Evolutionary conservation across 1,284 basidiomycete genomes (phyloP).

Genomic region (Moniliella sp.): DNA sequence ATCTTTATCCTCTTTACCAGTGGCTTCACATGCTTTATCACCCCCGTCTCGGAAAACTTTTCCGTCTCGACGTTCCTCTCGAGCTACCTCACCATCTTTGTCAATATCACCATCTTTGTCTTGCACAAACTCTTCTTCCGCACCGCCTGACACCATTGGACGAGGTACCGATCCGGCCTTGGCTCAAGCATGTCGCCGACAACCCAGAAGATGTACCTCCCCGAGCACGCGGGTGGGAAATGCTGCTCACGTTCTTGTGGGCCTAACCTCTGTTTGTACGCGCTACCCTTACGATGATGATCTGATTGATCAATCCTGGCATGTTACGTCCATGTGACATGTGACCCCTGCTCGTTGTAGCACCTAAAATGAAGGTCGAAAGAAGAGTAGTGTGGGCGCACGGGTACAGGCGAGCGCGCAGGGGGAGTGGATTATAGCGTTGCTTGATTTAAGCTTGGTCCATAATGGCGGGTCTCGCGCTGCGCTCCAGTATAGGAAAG

Average conservation of each 20-base stretch:
- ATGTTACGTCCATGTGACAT: too few species aligned
- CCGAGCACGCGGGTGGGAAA: neutral
- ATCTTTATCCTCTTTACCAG: slow-evolving; percentile 13
- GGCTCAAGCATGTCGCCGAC: neutral
- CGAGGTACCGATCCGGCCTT: neutral
- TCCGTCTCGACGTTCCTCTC: slow-evolving; percentile 47
- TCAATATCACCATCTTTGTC: slow-evolving; percentile 55
- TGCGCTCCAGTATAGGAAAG: too few species aligned
- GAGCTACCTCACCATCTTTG: slow-evolving; percentile 52
- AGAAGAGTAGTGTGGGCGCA: too few species aligned
- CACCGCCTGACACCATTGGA: slow-evolving; percentile 8
- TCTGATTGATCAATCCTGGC: too few species aligned
- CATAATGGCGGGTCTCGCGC: too few species aligned
- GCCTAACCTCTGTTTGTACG: neutral
- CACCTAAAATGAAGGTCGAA: too few species aligned
- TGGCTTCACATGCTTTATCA: slow-evolving; percentile 35
- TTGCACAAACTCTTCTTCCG: slow-evolving; percentile 41
- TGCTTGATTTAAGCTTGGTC: too few species aligned
- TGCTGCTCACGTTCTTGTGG: neutral
- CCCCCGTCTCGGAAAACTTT: slow-evolving; percentile 34
- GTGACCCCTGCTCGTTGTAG: too few species aligned
- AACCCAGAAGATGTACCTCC: neutral
- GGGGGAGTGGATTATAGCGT: too few species aligned
- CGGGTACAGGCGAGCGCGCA: too few species aligned
- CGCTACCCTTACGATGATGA: too few species aligned